Percentiles rank a stretch among this genome's conserved stretches.
phyloP scores from a whole-genome alignment of 768 basidiomycete genomes.

The Podaxis sp. region DNA sequence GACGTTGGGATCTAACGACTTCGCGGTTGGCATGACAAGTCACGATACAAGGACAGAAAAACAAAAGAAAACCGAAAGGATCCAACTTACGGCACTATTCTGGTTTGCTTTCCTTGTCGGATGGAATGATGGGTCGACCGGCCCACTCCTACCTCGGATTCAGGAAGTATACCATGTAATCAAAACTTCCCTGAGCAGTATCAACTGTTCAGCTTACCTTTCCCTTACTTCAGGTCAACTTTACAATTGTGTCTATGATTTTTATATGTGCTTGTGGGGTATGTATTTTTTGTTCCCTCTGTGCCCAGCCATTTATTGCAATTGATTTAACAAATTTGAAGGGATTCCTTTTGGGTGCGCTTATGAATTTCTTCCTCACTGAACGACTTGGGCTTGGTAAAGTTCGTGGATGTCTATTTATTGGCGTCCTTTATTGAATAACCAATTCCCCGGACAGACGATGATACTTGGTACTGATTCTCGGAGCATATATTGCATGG shows the following conservation, averaged over 20 bases:
- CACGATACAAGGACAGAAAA: slow-evolving; percentile 17
- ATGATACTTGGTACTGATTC: slow-evolving; percentile 22
- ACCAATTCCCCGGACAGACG: not conserved
- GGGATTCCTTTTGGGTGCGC: slow-evolving; percentile 42
- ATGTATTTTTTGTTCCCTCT: slow-evolving; percentile 9
- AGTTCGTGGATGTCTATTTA: slow-evolving; percentile 22
- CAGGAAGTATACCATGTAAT: slow-evolving; percentile 53
- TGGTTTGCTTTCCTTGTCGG: slow-evolving; percentile 61
- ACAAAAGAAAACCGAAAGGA: slow-evolving; percentile 23
- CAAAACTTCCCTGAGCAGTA: not conserved
- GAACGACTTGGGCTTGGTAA: slow-evolving; percentile 42
- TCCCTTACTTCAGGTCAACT: slow-evolving; percentile 38
- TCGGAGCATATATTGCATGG: slow-evolving; percentile 24
- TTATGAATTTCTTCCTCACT: slow-evolving; percentile 38
- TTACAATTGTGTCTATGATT: slow-evolving; percentile 59
- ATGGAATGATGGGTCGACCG: slow-evolving; percentile 78
- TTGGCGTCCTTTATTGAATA: not conserved
- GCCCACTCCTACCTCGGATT: slow-evolving; percentile 73
- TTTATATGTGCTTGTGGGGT: slow-evolving; percentile 48
- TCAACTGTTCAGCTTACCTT: no score
- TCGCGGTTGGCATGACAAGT: no score
- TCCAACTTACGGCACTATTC: slow-evolving; percentile 58
- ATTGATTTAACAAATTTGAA: slow-evolving; percentile 14
- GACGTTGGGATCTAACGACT: not conserved
- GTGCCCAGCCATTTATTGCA: not conserved